Evolutionary conservation across 345 rosid genomes (phyloP).

Genomic region (Geranium brycei): DNA sequence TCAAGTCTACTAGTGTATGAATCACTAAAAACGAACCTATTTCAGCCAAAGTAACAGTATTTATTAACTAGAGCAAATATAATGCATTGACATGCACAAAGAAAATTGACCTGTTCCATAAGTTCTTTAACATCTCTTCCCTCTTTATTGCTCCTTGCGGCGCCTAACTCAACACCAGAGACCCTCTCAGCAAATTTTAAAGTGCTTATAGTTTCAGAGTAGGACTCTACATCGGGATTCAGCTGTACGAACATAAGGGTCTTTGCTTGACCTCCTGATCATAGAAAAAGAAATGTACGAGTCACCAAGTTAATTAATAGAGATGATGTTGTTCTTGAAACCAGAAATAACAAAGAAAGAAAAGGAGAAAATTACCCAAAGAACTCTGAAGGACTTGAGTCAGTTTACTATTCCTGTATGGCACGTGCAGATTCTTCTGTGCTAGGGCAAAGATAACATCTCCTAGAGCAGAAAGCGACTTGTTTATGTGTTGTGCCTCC

Average conservation of each 20-base stretch:
- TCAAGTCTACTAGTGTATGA: no score
- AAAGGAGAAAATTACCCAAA: slow-evolving; percentile 36
- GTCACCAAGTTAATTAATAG: background rate
- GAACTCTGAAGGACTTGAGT: slow-evolving; percentile 99
- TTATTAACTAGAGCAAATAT: background rate
- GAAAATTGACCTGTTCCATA: slow-evolving; percentile 62
- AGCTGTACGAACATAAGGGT: slow-evolving; percentile 97
- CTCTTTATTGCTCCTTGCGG: slow-evolving; percentile 83
- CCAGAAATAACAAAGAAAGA: background rate
- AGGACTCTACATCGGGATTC: slow-evolving; percentile 84
- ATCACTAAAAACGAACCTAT: no score
- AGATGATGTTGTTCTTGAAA: background rate
- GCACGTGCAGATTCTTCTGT: slow-evolving; percentile 78
- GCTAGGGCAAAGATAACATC: slow-evolving; percentile 88
- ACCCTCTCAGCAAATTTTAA: slow-evolving; percentile 93
- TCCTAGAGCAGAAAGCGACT: slow-evolving; percentile 87
- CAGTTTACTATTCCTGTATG: slow-evolving; percentile 89
- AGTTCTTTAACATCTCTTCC: slow-evolving; percentile 83
- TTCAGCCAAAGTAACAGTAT: background rate
- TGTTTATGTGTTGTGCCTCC: slow-evolving; percentile 96
- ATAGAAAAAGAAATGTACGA: slow-evolving; percentile 2
- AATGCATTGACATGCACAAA: background rate
- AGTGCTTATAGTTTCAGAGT: slow-evolving; percentile 81
- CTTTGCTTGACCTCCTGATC: slow-evolving; percentile 90
- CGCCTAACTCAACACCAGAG: slow-evolving; percentile 93